These are phyloP conservation scores for Plasmodium vivax DNA, from an alignment of 169 alveolate species.

Conservation along the genomic window DNA sequence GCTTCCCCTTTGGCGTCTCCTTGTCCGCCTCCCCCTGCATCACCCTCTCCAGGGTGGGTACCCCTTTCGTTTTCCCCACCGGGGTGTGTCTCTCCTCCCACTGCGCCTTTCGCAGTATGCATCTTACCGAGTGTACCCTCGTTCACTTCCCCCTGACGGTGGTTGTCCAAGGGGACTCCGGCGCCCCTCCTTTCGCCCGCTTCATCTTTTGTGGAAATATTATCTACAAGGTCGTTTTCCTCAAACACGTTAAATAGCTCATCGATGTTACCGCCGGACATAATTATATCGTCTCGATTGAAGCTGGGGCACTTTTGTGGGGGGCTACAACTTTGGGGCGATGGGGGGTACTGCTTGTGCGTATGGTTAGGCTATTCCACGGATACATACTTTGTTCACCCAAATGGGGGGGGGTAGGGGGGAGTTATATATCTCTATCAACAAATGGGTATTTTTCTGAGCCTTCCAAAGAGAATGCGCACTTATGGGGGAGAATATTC, in stretches of 20 bases:
- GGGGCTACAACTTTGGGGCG: background rate
- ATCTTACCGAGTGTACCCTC: background rate
- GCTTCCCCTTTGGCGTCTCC: background rate
- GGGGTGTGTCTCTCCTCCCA: background rate
- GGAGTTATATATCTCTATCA: background rate
- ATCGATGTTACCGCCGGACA: conserved; percentile 62
- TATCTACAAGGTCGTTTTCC: conserved; percentile 21
- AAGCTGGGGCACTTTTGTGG: background rate
- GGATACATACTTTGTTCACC: background rate
- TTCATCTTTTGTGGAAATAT: conserved; percentile 19
- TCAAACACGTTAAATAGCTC: conserved; percentile 72
- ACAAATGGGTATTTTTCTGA: background rate
- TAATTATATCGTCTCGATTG: background rate
- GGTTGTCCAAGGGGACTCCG: background rate
- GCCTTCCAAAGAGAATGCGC: background rate
- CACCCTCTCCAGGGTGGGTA: background rate
- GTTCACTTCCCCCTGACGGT: background rate
- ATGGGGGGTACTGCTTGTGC: background rate
- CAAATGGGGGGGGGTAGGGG: background rate
- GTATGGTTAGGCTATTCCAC: background rate
- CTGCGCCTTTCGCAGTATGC: background rate
- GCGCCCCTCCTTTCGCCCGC: background rate
- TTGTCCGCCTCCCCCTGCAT: background rate
- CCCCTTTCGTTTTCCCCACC: background rate
- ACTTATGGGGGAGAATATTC: background rate